Conservation (phyloP, 305 asterid species). For the Fraxinus sp. region DNA sequence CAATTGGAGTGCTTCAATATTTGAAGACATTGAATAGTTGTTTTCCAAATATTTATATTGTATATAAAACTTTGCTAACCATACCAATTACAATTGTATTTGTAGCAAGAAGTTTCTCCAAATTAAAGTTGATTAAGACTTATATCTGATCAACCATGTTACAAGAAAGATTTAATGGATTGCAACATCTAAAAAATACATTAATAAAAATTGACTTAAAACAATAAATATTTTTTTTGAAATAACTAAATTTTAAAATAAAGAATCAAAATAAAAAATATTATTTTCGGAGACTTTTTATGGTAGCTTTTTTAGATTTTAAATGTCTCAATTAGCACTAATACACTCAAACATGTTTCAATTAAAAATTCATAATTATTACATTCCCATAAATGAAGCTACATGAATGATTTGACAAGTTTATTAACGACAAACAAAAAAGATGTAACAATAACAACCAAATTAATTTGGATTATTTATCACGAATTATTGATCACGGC, state of each 20-base stretch:
- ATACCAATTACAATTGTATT: no score
- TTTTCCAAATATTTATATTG: no score
- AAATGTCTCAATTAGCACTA: neutral
- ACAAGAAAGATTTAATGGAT: no score
- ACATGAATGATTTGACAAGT: neutral
- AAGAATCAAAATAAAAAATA: no score
- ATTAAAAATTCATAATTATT: neutral
- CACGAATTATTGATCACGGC: conserved; percentile 17
- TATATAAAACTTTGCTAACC: neutral
- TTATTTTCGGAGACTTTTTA: no score
- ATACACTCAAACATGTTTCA: neutral
- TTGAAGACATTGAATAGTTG: neutral
- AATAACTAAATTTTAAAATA: no score
- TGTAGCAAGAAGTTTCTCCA: no score
- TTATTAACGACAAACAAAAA: neutral
- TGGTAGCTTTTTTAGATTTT: neutral
- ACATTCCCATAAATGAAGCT: neutral
- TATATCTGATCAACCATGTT: no score
- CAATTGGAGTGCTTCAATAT: no score
- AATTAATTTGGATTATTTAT: no score
- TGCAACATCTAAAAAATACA: neutral
- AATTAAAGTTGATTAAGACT: no score
- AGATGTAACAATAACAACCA: neutral
- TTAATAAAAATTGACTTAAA: neutral
- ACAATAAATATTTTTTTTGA: no score